Evolutionary conservation across 495 filamentous ascomycete species (phyloP).

Genomic region (Cercophora scortea): DNA sequence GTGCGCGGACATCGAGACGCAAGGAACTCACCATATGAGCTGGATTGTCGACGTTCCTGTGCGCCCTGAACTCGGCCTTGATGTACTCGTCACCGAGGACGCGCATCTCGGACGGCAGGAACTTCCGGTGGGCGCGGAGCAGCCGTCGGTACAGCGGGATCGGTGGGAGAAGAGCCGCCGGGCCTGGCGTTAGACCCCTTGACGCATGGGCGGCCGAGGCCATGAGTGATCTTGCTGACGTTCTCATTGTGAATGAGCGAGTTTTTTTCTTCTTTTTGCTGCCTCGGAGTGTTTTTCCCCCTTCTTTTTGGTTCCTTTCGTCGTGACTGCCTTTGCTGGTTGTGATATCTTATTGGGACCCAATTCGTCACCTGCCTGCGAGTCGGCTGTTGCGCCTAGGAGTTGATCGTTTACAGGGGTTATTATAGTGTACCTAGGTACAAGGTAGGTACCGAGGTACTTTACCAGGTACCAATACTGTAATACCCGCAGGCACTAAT

Average conservation of each 20-base stretch:
- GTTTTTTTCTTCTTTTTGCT: not conserved
- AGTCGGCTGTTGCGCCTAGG: too few species aligned
- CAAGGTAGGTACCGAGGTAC: too few species aligned
- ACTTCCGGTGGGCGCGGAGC: conserved; percentile 74
- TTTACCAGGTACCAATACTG: too few species aligned
- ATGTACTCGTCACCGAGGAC: conserved; percentile 84
- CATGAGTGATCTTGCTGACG: not conserved
- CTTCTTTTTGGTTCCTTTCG: too few species aligned
- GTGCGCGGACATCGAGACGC: too few species aligned
- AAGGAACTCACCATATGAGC: conserved; percentile 63
- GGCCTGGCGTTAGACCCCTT: conserved; percentile 38
- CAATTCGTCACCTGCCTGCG: too few species aligned
- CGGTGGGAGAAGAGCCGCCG: conserved; percentile 78
- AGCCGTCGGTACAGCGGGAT: conserved; percentile 84
- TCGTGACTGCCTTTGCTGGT: too few species aligned
- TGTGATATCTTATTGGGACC: too few species aligned
- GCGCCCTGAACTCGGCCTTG: conserved; percentile 82
- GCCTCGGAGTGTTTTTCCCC: too few species aligned
- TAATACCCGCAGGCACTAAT: too few species aligned
- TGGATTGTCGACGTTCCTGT: conserved; percentile 78
- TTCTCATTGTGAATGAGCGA: not conserved
- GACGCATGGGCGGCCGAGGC: conserved; percentile 1
- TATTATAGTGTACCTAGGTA: too few species aligned
- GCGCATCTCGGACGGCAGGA: conserved; percentile 65
- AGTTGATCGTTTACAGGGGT: too few species aligned